phyloP scores from a whole-genome alignment of 2,329 filamentous ascomycete species.

The Arthrobotrys musiformis region DNA sequence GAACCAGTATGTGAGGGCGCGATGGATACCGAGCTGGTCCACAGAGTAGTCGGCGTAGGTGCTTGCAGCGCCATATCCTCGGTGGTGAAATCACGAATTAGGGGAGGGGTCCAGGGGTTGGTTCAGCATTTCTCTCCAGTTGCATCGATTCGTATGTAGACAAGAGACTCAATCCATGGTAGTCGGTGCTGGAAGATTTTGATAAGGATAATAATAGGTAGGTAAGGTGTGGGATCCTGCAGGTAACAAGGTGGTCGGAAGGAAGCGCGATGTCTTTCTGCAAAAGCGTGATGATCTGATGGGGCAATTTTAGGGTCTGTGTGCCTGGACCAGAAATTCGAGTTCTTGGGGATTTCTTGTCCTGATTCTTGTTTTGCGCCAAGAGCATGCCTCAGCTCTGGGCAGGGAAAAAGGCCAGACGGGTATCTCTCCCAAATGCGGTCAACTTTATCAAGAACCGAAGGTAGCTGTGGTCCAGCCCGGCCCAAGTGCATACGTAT shows the following conservation, averaged over 20 bases:
- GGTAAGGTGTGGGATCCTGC: slow-evolving; percentile 9
- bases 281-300: slow-evolving; percentile 26
- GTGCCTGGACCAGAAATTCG: slow-evolving; percentile 34
- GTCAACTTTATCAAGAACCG: slow-evolving; percentile 33
- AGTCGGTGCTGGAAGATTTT: neutral
- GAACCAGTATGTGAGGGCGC: slow-evolving; percentile 3
- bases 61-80: slow-evolving; percentile 45
- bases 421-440: slow-evolving; percentile 31
- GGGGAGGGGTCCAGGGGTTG: slow-evolving; percentile 48
- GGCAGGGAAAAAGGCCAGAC: slow-evolving; percentile 7
- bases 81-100: slow-evolving; percentile 40
- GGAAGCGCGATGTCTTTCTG: slow-evolving; percentile 24
- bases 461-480: slow-evolving; percentile 31
- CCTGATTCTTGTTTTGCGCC: slow-evolving; percentile 55
- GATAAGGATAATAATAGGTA: slow-evolving; percentile 11
- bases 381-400: slow-evolving; percentile 34
- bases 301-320: slow-evolving; percentile 9
- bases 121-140: slow-evolving; percentile 47
- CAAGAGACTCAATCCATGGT: slow-evolving; percentile 25
- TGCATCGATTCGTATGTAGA: neutral
- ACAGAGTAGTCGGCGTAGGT: slow-evolving; percentile 37
- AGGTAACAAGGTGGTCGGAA: slow-evolving; percentile 1
- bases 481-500: slow-evolving; percentile 3
- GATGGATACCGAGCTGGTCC: slow-evolving; percentile 16
- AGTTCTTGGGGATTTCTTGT: slow-evolving; percentile 54